Evolutionary conservation across 352 stramenopile species (phyloP), one percentile per base, ranked within the genome.

Genomic region (Phytopythium kandeliae): DNA sequence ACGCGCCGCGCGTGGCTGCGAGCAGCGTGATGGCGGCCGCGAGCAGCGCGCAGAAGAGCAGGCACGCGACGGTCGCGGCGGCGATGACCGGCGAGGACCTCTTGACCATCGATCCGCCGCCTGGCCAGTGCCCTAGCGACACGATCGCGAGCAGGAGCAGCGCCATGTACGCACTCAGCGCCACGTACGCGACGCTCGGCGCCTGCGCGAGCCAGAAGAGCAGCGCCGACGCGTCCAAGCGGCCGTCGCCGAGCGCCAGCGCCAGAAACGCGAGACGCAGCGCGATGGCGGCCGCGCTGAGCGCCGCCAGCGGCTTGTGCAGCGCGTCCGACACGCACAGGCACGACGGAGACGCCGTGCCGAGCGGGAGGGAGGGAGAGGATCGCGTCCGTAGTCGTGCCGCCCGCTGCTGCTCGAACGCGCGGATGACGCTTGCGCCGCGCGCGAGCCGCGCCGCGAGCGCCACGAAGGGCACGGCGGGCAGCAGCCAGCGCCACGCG

Each of bases 151-250:
- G 43, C 46, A 59, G 56, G 28, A 74, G 70, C 35, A 77, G 55
- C 50, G 62, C 50, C 51, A 77, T 38, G 51, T 77, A 72, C 45
- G 64, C 55, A 44, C 55, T 21, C n/a, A 74, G 48, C 30, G 28
- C 44, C 11, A 52, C 45, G 30, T 67, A 41, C 22, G 50, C 57
- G 31, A 65, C 64, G 45, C 49, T 67, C 15, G 67, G 62, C 53
- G 67, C 57, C 35, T 72, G 62, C 44, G 73, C 37, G 50, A 77
- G 50, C 62, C 62, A 74, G 24, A 65, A 77, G 34, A 52, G 58
- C 15, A 38, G 35, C 30, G 62, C 9, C 15, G 33, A 48, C 3
- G 10, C 38, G 34, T 37, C 31, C 52, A 2, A 46, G 0, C 6
- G 56, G 19, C 26, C 33, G 33, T 24, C 51, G 17, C 13, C 36